Evolutionary conservation across 148 eudicot species (phyloP), one percentile per base, ranked within the genome.

Genomic region (Rhododendron mucronatum): DNA sequence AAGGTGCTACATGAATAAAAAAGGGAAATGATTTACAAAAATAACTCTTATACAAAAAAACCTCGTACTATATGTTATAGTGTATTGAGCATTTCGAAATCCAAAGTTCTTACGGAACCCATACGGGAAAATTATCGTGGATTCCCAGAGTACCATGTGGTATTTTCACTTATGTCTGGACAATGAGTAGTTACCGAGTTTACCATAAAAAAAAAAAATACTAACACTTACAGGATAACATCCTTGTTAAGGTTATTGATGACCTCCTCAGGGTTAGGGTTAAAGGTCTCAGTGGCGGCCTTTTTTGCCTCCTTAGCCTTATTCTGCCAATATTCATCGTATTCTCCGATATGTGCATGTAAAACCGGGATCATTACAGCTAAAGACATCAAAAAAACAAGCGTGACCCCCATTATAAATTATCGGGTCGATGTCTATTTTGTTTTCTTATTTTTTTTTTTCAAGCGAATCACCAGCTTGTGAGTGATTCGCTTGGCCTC

Each of bases 221-320:
- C 7, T 16, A 78, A 21, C 21, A 87, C 95, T 90, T 84, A 93
- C 98, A 78, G 73, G 55, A 84, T 82, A 75, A 93, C 92, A 7
- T 87, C 87, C 65, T 83, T 33, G 82, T 89, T 94, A 53, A 95
- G 48, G 48, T 90, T 87, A 50, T 92, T 74, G 1, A 90, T 84
- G 85, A 94, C 89, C 48, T 71, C 84, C 30, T 50, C 83, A 33
- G 95, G 93, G 7, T 95, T 61, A 14, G 91, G 92, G 23, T 90
- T 84, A 83, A 90, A 91, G 15, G 93, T 92, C 0, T 80, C 79
- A 8, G 30, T 53, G 12, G 83, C 85, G 1, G 83, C 89, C 33
- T 57, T 84, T 44, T 37, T 73, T 3, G 98, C 98, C 14, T 89
- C 88, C 41, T 84, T 23, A 1, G 88, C 88, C 44, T 90, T 88